Base-by-base conservation (phyloP, 306 rosid species). In the Rosa multiflora region DNA sequence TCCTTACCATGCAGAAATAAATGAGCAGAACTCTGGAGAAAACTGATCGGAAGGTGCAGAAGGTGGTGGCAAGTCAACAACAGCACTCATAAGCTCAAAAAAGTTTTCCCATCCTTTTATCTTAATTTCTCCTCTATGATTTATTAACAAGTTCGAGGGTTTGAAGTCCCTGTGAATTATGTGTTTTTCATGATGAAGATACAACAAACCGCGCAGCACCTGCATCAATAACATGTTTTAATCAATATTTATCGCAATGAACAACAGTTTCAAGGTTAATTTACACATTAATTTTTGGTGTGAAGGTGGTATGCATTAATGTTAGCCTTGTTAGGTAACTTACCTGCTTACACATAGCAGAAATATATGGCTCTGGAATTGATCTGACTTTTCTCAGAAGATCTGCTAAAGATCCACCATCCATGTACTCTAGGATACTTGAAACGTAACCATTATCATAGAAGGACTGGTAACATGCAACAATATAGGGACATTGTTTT, bases 371-470 rank as follows among this genome's bases (percentile, higher is more conserved):
- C 83, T 96, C 99, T 1, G 98, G 90, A 83, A 96, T 87, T 75
- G 92, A 82, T 90, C 79, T 90, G 61, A 96, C 97, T 83, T 93
- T 96, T 81, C 84, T 90, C 82, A 96, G 81, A 68, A 96, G 86
- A 87, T 96, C 98, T 77, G 91, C 91, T 40, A 96, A 84, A 81
- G 99, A 96, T 13, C 99, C 99, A 72, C 99, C 99, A 85, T 96
- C 99, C 99, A 96, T 96, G 90, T 96, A 96, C 91, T 96, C 99
- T 81, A 96, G 87, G 86, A 96, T 91, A 83, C 93, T 93, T 74
- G 97, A 96, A 88, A 96, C 86, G 61, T 84, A 81, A 56, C 98
- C 97, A 73, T 96, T 93, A 12, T 89, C 86, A 78, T 96, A 96
- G 83, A 90, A 91, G 72, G 98, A 96, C 67, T 86, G 94, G 85